Evolutionary conservation across 495 filamentous ascomycete genomes (phyloP).

Genomic region (Podospora conica): DNA sequence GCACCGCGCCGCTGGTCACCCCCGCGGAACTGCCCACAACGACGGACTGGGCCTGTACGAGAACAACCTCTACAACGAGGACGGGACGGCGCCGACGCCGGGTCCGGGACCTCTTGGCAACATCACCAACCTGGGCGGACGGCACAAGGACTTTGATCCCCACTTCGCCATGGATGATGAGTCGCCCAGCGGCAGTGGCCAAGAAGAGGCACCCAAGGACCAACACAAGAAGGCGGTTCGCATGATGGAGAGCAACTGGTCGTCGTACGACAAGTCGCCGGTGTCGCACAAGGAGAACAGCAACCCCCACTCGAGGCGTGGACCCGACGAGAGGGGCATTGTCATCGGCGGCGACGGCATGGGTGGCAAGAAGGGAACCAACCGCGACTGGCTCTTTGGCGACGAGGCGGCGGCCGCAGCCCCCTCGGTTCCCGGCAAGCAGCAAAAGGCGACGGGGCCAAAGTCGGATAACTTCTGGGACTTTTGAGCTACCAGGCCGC

Average conservation of each 20-base stretch:
- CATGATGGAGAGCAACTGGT: slow-evolving; percentile 64
- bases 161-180: slow-evolving; percentile 67
- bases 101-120: slow-evolving; percentile 43
- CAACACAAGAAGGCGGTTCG: slow-evolving; percentile 56
- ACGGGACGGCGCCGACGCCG: slow-evolving; percentile 31
- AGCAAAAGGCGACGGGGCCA: slow-evolving; percentile 22
- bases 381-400: slow-evolving; percentile 57
- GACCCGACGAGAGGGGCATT: slow-evolving; percentile 42
- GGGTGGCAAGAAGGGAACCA: slow-evolving; percentile 59
- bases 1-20: slow-evolving; percentile 48
- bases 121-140: slow-evolving; percentile 60
- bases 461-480: slow-evolving; percentile 48
- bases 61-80: slow-evolving; percentile 61
- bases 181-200: slow-evolving; percentile 34
- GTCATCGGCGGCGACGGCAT: slow-evolving; percentile 64
- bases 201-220: slow-evolving; percentile 25
- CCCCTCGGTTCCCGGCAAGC: slow-evolving; percentile 30
- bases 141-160: slow-evolving; percentile 63
- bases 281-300: slow-evolving; percentile 42
- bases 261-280: slow-evolving; percentile 56
- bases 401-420: slow-evolving; percentile 43
- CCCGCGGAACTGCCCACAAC: slow-evolving; percentile 49
- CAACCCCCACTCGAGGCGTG: slow-evolving; percentile 28
- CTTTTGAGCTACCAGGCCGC: slow-evolving; percentile 31
- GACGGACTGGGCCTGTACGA: slow-evolving; percentile 68